These are phyloP conservation scores for Fusarium sp. DNA, from an alignment of 2,329 filamentous ascomycete genomes.

Conservation along the genomic window DNA sequence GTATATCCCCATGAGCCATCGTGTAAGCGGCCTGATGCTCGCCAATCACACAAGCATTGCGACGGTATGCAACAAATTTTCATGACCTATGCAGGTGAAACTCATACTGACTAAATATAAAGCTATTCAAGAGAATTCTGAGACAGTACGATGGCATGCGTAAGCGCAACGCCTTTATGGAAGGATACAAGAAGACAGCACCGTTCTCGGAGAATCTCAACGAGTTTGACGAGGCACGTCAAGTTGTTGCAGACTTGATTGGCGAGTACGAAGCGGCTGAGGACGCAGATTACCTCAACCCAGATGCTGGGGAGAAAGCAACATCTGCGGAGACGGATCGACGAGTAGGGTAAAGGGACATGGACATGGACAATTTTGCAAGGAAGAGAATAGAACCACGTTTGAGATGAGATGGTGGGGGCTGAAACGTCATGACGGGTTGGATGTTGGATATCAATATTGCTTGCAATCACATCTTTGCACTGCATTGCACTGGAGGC, in stretches of 20 bases:
- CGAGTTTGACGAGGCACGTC: slow-evolving; percentile 94
- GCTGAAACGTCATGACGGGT: slow-evolving; percentile 25
- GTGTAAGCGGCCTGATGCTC: slow-evolving; percentile 96
- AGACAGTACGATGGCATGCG: slow-evolving; percentile 93
- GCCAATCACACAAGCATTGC: slow-evolving; percentile 98
- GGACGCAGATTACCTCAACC: slow-evolving; percentile 87
- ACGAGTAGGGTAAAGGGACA: slow-evolving; percentile 55
- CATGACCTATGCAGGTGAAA: not conserved
- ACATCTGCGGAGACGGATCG: slow-evolving; percentile 67
- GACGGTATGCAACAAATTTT: slow-evolving; percentile 68
- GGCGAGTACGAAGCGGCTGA: slow-evolving; percentile 97
- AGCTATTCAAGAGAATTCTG: slow-evolving; percentile 93
- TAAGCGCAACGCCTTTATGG: slow-evolving; percentile 96
- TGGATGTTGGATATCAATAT: slow-evolving; percentile 39
- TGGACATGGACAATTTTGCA: not conserved
- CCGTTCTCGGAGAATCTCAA: slow-evolving; percentile 91
- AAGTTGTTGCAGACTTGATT: slow-evolving; percentile 92
- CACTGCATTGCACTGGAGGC: slow-evolving; percentile 19
- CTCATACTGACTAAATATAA: slow-evolving; percentile 14
- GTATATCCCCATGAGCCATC: slow-evolving; percentile 92
- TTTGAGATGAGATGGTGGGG: slow-evolving; percentile 27
- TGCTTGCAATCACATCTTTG: slow-evolving; percentile 21
- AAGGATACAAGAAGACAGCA: slow-evolving; percentile 94
- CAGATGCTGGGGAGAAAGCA: slow-evolving; percentile 69
- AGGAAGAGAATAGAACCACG: not conserved